Conservation (phyloP, 2,329 filamentous ascomycete genomes). For the Sporothrix brunneoviolacea region DNA sequence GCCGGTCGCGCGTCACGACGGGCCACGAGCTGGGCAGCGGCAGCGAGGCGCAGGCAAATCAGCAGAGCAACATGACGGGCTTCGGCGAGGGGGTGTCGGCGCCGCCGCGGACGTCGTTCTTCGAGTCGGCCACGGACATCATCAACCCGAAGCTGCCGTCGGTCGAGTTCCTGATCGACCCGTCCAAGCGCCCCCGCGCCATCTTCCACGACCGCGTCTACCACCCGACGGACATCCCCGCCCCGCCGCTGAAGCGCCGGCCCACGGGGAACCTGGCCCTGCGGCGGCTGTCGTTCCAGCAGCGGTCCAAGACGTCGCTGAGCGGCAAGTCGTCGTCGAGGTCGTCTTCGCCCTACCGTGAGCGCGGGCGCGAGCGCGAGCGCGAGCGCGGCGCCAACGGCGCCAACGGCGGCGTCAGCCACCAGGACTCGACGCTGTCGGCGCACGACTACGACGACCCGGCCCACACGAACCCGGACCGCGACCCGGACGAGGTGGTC, state of each 20-base stretch:
- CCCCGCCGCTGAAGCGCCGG: constrained; percentile 58
- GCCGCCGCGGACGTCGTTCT: constrained; percentile 85
- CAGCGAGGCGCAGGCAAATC: too few relatives aligned
- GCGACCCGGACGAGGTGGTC: constrained; percentile 39
- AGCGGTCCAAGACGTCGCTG: constrained; percentile 1
- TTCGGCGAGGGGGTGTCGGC: constrained; percentile 48
- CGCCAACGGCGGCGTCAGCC: constrained; percentile 22
- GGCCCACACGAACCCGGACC: constrained; percentile 39
- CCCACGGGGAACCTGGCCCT: constrained; percentile 29
- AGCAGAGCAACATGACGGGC: too few relatives aligned
- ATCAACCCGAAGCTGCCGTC: constrained; percentile 84
- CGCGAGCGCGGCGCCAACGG: too few relatives aligned
- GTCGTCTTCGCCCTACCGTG: not conserved
- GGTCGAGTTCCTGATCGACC: constrained; percentile 75
- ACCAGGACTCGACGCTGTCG: constrained; percentile 39
- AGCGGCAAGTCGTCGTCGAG: constrained; percentile 16
- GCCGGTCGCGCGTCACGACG: constrained; percentile 39
- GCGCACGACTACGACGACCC: constrained; percentile 48
- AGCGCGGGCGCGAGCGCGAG: not conserved
- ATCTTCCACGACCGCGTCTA: constrained; percentile 98
- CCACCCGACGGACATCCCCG: constrained; percentile 85
- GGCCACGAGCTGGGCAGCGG: too few relatives aligned
- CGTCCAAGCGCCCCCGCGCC: constrained; percentile 70
- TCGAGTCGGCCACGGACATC: constrained; percentile 89
- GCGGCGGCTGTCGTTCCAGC: constrained; percentile 16